A percentile compares a stretch with the other conserved stretches of the same genome.
Evolutionary conservation across 441 rosid species (phyloP).

Genomic region (Jatropha multifida): DNA sequence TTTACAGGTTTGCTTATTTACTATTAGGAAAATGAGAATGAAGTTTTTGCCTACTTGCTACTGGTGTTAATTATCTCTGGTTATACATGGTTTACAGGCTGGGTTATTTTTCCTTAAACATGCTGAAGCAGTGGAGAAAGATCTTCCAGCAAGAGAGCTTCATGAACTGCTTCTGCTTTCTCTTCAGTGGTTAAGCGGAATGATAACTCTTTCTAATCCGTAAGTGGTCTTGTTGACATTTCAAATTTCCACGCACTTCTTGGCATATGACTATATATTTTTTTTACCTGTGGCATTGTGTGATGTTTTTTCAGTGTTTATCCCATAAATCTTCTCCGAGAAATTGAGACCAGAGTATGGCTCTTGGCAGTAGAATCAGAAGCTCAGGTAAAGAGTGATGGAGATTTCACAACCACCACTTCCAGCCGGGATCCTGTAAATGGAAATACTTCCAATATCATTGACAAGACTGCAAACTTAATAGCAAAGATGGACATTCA

Average conservation of each 20-base stretch:
- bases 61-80: constrained; percentile 19
- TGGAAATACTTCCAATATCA: constrained; percentile 64
- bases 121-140: constrained; percentile 95
- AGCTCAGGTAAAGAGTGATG: constrained; percentile 74
- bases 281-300: constrained; percentile 29
- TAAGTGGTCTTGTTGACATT: constrained; percentile 46
- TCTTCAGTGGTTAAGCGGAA: constrained; percentile 97
- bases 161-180: constrained; percentile 88
- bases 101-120: constrained; percentile 95
- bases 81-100: constrained; percentile 61
- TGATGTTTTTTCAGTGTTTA: constrained; percentile 66
- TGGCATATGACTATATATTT: constrained; percentile 7
- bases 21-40: constrained; percentile 10
- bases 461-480: constrained; percentile 80
- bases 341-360: constrained; percentile 99
- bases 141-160: constrained; percentile 93
- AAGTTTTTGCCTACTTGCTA: constrained; percentile 24
- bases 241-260: constrained; percentile 17
- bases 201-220: constrained; percentile 81
- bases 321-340: constrained; percentile 89
- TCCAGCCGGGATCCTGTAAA: constrained; percentile 42
- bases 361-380: constrained; percentile 98
- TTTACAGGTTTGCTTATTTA: constrained; percentile 58
- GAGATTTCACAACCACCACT: constrained; percentile 50
- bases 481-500: constrained; percentile 95